Evolutionary conservation across 345 rosid genomes (phyloP).

Genomic region (Brassica carinata): DNA sequence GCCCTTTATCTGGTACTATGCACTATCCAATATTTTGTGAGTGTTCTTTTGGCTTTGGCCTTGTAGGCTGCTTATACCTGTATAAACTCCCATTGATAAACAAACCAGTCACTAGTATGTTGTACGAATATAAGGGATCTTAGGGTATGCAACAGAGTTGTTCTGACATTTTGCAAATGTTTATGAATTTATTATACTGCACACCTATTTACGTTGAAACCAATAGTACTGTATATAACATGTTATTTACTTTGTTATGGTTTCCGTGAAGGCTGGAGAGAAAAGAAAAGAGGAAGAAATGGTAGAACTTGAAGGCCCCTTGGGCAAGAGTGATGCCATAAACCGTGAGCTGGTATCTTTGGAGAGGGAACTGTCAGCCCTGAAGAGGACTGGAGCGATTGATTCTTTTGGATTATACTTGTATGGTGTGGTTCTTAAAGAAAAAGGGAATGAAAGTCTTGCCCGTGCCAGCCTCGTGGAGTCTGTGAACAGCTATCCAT

Average conservation of each 20-base stretch:
- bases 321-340: constrained; percentile 75
- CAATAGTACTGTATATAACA: neutral
- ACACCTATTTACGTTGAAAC: neutral
- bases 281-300: constrained; percentile 95
- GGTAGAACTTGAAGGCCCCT: constrained; percentile 87
- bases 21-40: neutral
- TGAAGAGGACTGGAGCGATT: constrained; percentile 66
- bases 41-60: neutral
- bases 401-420: constrained; percentile 89
- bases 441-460: constrained; percentile 77
- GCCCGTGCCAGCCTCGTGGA: constrained; percentile 77
- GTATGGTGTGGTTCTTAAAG: constrained; percentile 89
- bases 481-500: constrained; percentile 91
- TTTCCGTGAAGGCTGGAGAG: constrained; percentile 76
- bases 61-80: neutral
- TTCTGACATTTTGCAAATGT: neutral
- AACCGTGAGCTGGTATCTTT: constrained; percentile 76
- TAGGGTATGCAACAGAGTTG: neutral
- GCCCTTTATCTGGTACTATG: constrained; percentile 84
- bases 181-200: neutral
- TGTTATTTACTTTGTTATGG: constrained; percentile 5
- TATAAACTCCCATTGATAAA: neutral
- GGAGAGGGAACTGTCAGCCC: constrained; percentile 77
- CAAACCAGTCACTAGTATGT: neutral
- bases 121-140: constrained; percentile 7